Evolutionary conservation across 169 alveolate genomes (phyloP).

Genomic region (Plasmodium vivax): DNA sequence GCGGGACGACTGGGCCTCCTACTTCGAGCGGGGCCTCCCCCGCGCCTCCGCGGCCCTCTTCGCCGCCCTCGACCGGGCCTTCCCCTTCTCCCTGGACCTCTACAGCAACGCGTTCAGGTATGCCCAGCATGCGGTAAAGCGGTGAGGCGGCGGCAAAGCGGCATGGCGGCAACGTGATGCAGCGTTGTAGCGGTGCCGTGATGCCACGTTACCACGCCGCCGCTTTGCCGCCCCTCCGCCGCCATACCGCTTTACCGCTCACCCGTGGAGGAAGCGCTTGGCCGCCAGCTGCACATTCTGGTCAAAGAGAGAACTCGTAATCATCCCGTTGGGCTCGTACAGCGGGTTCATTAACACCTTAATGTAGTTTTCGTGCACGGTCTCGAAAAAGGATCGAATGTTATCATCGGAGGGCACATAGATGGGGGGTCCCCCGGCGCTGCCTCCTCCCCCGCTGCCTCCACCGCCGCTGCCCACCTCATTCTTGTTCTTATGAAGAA

Average conservation of each 20-base stretch:
- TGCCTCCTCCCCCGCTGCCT: conserved; percentile 5
- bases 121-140: background rate
- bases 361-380: conserved; percentile 88
- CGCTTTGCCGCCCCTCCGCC: too few species aligned
- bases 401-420: conserved; percentile 85
- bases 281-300: conserved; percentile 64
- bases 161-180: background rate
- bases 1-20: background rate
- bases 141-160: background rate
- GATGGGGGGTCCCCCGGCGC: conserved; percentile 2
- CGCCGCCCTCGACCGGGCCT: background rate
- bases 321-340: conserved; percentile 79
- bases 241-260: background rate
- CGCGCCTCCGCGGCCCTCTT: background rate
- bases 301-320: conserved; percentile 78
- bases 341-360: conserved; percentile 84
- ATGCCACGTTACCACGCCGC: too few species aligned
- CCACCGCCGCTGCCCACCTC: conserved; percentile 12
- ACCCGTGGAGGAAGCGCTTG: conserved; percentile 28
- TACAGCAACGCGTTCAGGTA: conserved; percentile 21
- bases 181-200: too few species aligned
- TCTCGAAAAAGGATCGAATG: conserved; percentile 85
- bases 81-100: conserved; percentile 26
- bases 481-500: conserved; percentile 82
- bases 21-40: background rate